Percentiles rank a stretch among this genome's conserved stretches.
Evolutionary conservation across 495 filamentous ascomycete genomes (phyloP).

Genomic region (Hypoxylon cercidicola): DNA sequence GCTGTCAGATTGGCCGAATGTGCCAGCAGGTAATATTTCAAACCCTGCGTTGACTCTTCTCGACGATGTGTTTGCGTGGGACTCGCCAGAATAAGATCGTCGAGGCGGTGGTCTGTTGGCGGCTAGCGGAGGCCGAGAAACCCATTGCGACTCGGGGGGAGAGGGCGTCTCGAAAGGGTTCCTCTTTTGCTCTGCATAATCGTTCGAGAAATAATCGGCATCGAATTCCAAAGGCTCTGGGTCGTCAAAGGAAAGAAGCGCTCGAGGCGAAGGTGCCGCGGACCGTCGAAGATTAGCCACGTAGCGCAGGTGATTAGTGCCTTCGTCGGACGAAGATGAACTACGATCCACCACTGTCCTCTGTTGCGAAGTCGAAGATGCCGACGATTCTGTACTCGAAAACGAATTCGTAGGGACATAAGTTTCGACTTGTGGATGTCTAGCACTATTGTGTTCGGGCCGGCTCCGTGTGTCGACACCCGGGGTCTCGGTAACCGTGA

Average conservation of each 20-base stretch:
- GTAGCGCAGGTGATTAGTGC: conserved; percentile 28
- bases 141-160: conserved; percentile 7
- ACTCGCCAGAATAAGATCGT: conserved; percentile 51
- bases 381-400: conserved; percentile 35
- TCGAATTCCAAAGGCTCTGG: conserved; percentile 6
- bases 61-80: conserved; percentile 57
- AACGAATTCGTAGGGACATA: conserved; percentile 44
- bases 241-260: conserved; percentile 21
- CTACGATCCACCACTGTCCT: conserved; percentile 37
- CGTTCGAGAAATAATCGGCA: conserved; percentile 21
- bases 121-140: conserved; percentile 39
- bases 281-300: conserved; percentile 33
- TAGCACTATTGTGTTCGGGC: conserved; percentile 14
- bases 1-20: conserved; percentile 46
- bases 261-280: conserved; percentile 16
- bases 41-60: conserved; percentile 71
- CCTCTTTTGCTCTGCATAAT: conserved; percentile 32
- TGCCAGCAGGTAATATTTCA: conserved; percentile 68
- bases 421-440: conserved; percentile 37
- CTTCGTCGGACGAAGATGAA: conserved; percentile 46
- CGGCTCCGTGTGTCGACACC: conserved; percentile 18
- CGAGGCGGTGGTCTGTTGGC: conserved; percentile 39
- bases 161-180: conserved; percentile 35
- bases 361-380: conserved; percentile 44
- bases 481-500: conserved; percentile 7